These are phyloP conservation scores for Halenospora varia DNA, from an alignment of 495 filamentous ascomycete genomes.

Conservation along the genomic window DNA sequence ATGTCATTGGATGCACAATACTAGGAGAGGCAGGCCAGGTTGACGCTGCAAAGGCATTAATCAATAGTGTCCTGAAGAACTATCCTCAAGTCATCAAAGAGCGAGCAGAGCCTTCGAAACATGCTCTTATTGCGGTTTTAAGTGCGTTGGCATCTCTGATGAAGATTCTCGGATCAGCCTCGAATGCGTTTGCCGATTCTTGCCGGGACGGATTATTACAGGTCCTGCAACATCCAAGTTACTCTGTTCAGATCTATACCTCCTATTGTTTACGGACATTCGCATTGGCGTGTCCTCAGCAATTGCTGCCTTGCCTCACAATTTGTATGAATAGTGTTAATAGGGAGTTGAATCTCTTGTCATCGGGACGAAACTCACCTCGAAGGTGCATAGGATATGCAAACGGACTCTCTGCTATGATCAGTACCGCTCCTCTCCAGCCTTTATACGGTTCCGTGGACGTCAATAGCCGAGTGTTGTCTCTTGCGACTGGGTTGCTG, in stretches of 20 bases:
- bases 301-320: slow-evolving; percentile 85
- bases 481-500: slow-evolving; percentile 84
- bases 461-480: slow-evolving; percentile 85
- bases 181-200: slow-evolving; percentile 67
- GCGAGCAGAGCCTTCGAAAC: slow-evolving; percentile 83
- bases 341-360: slow-evolving; percentile 76
- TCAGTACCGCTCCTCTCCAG: slow-evolving; percentile 83
- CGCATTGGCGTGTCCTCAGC: slow-evolving; percentile 84
- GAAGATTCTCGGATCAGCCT: slow-evolving; percentile 73
- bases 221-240: slow-evolving; percentile 90
- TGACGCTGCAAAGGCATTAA: slow-evolving; percentile 71
- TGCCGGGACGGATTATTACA: slow-evolving; percentile 87
- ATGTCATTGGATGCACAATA: slow-evolving; percentile 75
- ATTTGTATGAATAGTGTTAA: slow-evolving; percentile 95
- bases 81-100: slow-evolving; percentile 93
- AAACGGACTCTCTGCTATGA: slow-evolving; percentile 85
- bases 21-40: slow-evolving; percentile 85
- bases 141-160: slow-evolving; percentile 79
- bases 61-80: slow-evolving; percentile 89
- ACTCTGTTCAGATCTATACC: slow-evolving; percentile 88
- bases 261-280: slow-evolving; percentile 82
- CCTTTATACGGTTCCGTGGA: slow-evolving; percentile 95
- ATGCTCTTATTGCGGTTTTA: slow-evolving; percentile 72
- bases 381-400: slow-evolving; percentile 88
- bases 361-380: slow-evolving; percentile 70